A percentile compares a stretch with the other conserved stretches of the same genome.
Evolutionary conservation across 2,329 filamentous ascomycete genomes (phyloP).

Genomic region (Fusarium sp.): DNA sequence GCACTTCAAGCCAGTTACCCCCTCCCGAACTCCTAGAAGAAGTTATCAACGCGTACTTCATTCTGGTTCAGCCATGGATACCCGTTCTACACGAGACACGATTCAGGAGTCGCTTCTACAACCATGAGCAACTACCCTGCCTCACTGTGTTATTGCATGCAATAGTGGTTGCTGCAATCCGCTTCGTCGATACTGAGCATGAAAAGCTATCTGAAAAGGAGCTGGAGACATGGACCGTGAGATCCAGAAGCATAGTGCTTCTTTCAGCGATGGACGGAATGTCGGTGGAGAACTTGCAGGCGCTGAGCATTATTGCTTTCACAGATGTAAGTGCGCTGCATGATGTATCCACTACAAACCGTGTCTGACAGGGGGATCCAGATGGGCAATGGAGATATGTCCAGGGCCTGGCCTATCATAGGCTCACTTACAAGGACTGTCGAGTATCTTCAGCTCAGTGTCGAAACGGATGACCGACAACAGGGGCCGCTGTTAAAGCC

Average conservation of each 20-base stretch:
- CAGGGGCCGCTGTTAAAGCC: slow-evolving; percentile 10
- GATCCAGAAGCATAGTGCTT: slow-evolving; percentile 34
- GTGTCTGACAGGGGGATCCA: not conserved
- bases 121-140: slow-evolving; percentile 28
- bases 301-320: slow-evolving; percentile 39
- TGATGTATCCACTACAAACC: fast-evolving
- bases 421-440: slow-evolving; percentile 48
- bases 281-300: slow-evolving; percentile 41
- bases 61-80: slow-evolving; percentile 39
- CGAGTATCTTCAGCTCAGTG: slow-evolving; percentile 48
- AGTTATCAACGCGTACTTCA: slow-evolving; percentile 38
- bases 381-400: slow-evolving; percentile 47
- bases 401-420: slow-evolving; percentile 47
- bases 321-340: slow-evolving; percentile 24
- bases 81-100: slow-evolving; percentile 38
- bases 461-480: slow-evolving; percentile 40
- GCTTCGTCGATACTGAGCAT: slow-evolving; percentile 18
- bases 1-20: slow-evolving; percentile 15
- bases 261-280: slow-evolving; percentile 39
- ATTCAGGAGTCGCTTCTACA: slow-evolving; percentile 36
- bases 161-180: slow-evolving; percentile 38
- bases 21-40: slow-evolving; percentile 36
- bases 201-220: not conserved
- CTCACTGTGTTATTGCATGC: slow-evolving; percentile 31
- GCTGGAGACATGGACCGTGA: slow-evolving; percentile 25